Conservation (phyloP, 805 yeast genomes). For the Barnettozyma salicaria region DNA sequence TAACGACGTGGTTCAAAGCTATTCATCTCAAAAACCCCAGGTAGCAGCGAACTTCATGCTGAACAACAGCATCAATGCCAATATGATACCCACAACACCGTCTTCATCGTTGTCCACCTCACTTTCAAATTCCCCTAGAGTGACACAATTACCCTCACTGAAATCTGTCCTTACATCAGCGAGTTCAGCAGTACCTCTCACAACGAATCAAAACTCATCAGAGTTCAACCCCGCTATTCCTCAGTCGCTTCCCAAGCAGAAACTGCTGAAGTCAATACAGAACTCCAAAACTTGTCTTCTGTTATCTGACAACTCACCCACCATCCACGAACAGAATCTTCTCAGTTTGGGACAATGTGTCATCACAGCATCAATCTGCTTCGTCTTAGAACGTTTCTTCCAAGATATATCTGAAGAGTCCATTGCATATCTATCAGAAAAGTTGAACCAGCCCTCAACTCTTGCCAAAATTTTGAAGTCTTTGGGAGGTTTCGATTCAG, state of each 20-base stretch:
- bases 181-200: slow-evolving; percentile 3
- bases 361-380: slow-evolving; percentile 48
- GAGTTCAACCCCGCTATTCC: slow-evolving; percentile 10
- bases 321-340: slow-evolving; percentile 37
- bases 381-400: slow-evolving; percentile 60
- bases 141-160: slow-evolving; percentile 6
- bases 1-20: too few relatives aligned
- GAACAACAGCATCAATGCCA: not conserved
- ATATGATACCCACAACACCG: not conserved
- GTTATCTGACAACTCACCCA: slow-evolving; percentile 28
- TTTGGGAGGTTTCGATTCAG: slow-evolving; percentile 25
- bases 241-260: slow-evolving; percentile 25
- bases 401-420: slow-evolving; percentile 48
- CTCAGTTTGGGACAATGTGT: slow-evolving; percentile 54
- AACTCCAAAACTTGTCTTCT: slow-evolving; percentile 58
- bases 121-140: slow-evolving; percentile 3
- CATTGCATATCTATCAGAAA: slow-evolving; percentile 41
- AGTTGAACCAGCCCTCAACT: slow-evolving; percentile 37
- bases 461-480: slow-evolving; percentile 33
- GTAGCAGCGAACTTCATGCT: too few relatives aligned
- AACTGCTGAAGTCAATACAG: slow-evolving; percentile 44
- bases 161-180: slow-evolving; percentile 4
- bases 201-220: slow-evolving; percentile 5
- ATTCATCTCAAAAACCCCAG: too few relatives aligned
- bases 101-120: slow-evolving; percentile 5